These are phyloP conservation scores for Jimgerdemannia lactiflua DNA, from an alignment of 192 early-diverging fungal species.

Conservation along the genomic window DNA sequence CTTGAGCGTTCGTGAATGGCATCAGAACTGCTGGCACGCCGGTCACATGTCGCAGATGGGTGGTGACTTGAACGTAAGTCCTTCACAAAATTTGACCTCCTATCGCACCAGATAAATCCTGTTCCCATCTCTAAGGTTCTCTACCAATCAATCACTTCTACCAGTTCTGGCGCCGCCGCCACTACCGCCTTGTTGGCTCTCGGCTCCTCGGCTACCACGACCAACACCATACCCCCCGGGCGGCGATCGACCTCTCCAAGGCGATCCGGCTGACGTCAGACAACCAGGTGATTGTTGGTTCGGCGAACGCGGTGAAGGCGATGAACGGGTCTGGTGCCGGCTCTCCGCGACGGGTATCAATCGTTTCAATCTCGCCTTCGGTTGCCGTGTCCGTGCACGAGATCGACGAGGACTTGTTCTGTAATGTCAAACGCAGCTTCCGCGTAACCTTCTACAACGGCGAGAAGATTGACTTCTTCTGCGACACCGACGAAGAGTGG, in stretches of 20 bases:
- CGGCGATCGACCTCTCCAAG: conserved; percentile 23
- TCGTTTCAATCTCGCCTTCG: neutral
- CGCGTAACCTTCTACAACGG: conserved; percentile 17
- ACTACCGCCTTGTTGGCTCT: conserved; percentile 18
- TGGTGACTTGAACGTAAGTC: conserved; percentile 25
- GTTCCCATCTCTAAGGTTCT: neutral
- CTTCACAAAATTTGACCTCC: neutral
- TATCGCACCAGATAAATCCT: neutral
- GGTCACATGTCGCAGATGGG: conserved; percentile 29
- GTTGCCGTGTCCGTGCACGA: neutral
- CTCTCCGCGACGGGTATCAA: neutral
- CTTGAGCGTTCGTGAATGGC: conserved; percentile 16
- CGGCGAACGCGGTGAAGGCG: neutral
- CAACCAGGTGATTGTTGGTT: conserved; percentile 2
- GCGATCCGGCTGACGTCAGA: conserved; percentile 11
- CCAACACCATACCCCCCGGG: conserved; percentile 4
- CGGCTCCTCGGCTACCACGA: conserved; percentile 15
- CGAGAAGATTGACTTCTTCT: conserved; percentile 26
- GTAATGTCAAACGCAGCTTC: conserved; percentile 21
- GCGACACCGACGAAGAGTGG: conserved; percentile 14
- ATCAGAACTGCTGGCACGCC: conserved; percentile 12
- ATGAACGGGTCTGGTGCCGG: neutral
- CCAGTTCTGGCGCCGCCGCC: conserved; percentile 23
- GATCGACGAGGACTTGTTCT: conserved; percentile 8
- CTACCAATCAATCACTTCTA: neutral